Conservation (phyloP, 2,329 filamentous ascomycete species). For the Monosporascus sp. region DNA sequence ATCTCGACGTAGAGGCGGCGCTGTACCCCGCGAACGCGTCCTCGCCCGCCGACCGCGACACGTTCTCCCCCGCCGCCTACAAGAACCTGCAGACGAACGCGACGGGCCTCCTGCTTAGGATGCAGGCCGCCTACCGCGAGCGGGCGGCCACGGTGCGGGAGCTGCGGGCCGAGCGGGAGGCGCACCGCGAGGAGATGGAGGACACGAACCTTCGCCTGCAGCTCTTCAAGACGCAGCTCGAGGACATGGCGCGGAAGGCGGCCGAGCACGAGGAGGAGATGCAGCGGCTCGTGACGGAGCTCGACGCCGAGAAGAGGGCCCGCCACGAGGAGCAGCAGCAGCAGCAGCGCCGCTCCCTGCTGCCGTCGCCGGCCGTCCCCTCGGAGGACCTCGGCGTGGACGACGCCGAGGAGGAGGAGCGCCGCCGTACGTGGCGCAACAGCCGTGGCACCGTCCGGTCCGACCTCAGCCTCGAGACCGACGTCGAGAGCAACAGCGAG, state of each 20-base stretch:
- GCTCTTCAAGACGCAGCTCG: conserved; percentile 55
- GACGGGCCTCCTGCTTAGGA: conserved; percentile 46
- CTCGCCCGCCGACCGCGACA: conserved; percentile 37
- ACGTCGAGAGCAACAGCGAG: conserved; percentile 43
- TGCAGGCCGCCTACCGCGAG: conserved; percentile 55
- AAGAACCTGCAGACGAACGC: conserved; percentile 59
- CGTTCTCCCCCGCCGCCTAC: conserved; percentile 55
- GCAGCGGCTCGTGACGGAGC: conserved; percentile 43
- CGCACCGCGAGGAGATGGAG: conserved; percentile 49
- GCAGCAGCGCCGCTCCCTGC: conserved; percentile 13
- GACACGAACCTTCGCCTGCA: conserved; percentile 49
- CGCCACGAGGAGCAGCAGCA: conserved; percentile 34
- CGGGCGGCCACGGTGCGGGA: conserved; percentile 47
- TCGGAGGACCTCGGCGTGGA: conserved; percentile 52
- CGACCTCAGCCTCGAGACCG: conserved; percentile 47
- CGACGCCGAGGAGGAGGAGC: conserved; percentile 38
- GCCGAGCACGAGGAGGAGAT: conserved; percentile 50
- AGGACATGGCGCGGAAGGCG: conserved; percentile 51
- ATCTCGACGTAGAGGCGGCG: conserved; percentile 49
- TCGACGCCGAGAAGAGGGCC: conserved; percentile 46
- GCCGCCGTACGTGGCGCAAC: conserved; percentile 37
- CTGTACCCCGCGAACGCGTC: conserved; percentile 42
- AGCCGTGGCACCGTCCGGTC: conserved; percentile 37
- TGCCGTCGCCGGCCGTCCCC: conserved; percentile 25
- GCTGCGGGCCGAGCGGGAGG: conserved; percentile 48